These are phyloP conservation scores for Cylindrotheca closterium DNA, from an alignment of 108 stramenopile genomes.

Conservation along the genomic window DNA sequence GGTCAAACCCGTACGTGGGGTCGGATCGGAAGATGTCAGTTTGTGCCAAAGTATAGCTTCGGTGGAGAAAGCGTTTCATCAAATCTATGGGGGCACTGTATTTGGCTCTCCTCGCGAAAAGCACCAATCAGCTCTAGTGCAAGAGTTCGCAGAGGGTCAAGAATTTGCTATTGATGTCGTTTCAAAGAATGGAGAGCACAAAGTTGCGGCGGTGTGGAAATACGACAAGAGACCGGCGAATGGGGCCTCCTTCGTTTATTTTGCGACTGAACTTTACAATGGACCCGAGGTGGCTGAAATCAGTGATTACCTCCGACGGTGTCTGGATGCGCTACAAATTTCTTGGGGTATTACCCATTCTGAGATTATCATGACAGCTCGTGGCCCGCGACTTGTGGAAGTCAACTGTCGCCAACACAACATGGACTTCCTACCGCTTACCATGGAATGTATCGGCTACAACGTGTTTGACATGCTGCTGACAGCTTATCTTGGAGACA, in stretches of 20 bases:
- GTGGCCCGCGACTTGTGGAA: conserved; percentile 71
- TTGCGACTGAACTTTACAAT: conserved; percentile 78
- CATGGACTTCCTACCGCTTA: conserved; percentile 77
- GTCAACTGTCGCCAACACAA: conserved; percentile 90
- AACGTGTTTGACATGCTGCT: conserved; percentile 78
- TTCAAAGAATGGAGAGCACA: conserved; percentile 81
- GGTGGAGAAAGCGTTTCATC: conserved; percentile 66
- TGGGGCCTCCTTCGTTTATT: conserved; percentile 86
- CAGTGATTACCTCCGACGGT: conserved; percentile 47
- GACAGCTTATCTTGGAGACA: conserved; percentile 65
- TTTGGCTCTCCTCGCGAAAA: conserved; percentile 77
- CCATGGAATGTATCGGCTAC: conserved; percentile 79
- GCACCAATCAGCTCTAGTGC: conserved; percentile 78
- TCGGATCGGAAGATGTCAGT: conserved; percentile 92
- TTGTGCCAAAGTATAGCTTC: conserved; percentile 67
- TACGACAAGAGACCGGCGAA: conserved; percentile 93
- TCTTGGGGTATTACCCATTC: conserved; percentile 76
- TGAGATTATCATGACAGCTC: conserved; percentile 69
- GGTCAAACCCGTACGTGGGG: conserved; percentile 52
- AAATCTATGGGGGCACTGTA: conserved; percentile 72
- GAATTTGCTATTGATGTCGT: conserved; percentile 96
- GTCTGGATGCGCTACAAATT: conserved; percentile 64
- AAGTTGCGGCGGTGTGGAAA: conserved; percentile 93
- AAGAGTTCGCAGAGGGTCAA: conserved; percentile 74
- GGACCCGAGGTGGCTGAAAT: conserved; percentile 29